These are phyloP conservation scores for Stentor coeruleus DNA, from an alignment of 73 alveolate species.

Conservation along the genomic window DNA sequence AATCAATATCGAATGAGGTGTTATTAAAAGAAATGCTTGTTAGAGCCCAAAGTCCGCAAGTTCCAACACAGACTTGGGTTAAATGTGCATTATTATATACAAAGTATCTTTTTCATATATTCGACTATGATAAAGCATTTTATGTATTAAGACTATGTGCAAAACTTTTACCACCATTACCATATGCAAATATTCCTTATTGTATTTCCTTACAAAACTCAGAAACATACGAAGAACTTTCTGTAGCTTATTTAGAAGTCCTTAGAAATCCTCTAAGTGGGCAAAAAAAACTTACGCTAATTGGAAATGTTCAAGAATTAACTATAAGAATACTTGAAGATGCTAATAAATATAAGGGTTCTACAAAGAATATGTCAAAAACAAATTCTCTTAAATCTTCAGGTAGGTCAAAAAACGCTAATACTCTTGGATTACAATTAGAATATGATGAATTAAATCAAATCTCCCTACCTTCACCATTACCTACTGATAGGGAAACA, in stretches of 20 bases:
- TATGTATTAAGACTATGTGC: not conserved
- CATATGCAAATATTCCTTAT: not conserved
- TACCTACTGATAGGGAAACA: not conserved
- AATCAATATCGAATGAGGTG: not conserved
- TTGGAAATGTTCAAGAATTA: not conserved
- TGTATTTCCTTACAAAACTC: not conserved
- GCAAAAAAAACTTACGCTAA: not conserved
- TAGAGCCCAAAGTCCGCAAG: not conserved
- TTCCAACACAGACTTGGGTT: not conserved
- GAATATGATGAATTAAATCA: not conserved
- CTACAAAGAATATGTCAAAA: not conserved
- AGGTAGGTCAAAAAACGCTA: too few species aligned
- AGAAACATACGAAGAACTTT: not conserved
- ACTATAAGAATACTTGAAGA: too few species aligned
- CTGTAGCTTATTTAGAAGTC: not conserved
- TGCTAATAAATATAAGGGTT: too few species aligned
- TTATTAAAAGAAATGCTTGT: not conserved
- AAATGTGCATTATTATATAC: not conserved
- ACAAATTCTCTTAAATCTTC: too few species aligned
- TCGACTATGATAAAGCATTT: not conserved
- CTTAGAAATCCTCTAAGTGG: not conserved
- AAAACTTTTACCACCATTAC: slow-evolving; percentile 10
- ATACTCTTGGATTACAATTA: not conserved
- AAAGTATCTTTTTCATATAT: not conserved
- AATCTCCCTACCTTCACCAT: not conserved